Percentiles rank a stretch among this genome's conserved stretches.
Evolutionary conservation across 306 rosid genomes (phyloP).

Genomic region (Bauhinia variegata): DNA sequence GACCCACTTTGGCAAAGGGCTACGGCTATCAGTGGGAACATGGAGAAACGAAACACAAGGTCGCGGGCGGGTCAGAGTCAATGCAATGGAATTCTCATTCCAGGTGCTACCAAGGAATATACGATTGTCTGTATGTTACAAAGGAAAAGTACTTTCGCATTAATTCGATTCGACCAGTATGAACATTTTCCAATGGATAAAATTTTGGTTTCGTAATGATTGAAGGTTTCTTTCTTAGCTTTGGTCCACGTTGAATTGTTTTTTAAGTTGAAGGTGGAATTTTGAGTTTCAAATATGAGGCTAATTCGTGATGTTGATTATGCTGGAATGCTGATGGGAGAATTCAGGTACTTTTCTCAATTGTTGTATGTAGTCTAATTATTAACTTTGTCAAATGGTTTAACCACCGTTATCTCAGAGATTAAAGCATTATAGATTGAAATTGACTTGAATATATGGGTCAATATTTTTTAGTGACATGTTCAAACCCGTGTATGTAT

Average conservation of each 20-base stretch:
- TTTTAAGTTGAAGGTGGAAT: neutral
- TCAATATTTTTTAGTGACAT: too few species aligned
- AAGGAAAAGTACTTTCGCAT: too few species aligned
- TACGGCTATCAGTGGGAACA: too few species aligned
- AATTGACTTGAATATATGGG: too few species aligned
- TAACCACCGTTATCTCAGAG: neutral
- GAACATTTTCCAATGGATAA: neutral
- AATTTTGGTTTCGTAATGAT: neutral
- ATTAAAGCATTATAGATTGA: conserved; percentile 5
- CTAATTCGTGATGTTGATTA: conserved; percentile 38
- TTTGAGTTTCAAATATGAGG: conserved; percentile 3
- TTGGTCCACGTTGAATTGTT: neutral
- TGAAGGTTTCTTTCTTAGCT: neutral
- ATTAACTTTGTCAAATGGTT: conserved; percentile 2
- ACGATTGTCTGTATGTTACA: too few species aligned
- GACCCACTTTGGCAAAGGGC: too few species aligned
- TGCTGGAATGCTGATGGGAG: conserved; percentile 79
- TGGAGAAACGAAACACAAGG: too few species aligned
- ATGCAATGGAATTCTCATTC: conserved; percentile 49
- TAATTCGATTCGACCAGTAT: too few species aligned
- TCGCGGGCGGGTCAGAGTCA: neutral
- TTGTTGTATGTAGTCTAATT: conserved; percentile 8
- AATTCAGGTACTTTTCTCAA: conserved; percentile 66
- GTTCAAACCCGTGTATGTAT: too few species aligned
- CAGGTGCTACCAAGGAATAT: conserved; percentile 47